A percentile compares a stretch with the other conserved stretches of the same genome.
Evolutionary conservation across 1,139 yeast genomes (phyloP).

Genomic region (Lizanozyma gosingica): DNA sequence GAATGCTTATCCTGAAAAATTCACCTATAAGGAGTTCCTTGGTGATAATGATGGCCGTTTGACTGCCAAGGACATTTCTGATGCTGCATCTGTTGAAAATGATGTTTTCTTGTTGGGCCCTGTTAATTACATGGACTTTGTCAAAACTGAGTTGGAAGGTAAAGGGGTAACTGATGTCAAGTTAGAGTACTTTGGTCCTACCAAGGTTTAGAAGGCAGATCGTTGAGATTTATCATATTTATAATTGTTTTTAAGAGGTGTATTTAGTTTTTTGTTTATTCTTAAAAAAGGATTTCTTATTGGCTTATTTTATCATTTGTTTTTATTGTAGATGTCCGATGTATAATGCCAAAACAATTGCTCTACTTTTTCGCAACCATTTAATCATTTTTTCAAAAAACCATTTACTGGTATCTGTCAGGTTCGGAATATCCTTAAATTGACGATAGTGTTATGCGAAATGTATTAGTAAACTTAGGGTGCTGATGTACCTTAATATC

Average conservation of each 20-base stretch:
- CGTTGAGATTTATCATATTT: too few relatives aligned
- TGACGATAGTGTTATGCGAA: too few relatives aligned
- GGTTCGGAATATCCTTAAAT: too few relatives aligned
- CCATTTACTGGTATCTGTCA: too few relatives aligned
- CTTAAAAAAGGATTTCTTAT: too few relatives aligned
- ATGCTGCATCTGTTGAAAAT: constrained; percentile 8
- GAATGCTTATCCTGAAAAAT: constrained; percentile 10
- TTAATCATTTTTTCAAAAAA: too few relatives aligned
- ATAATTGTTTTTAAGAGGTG: neutral
- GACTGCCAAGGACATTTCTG: constrained; percentile 8
- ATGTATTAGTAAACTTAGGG: too few relatives aligned
- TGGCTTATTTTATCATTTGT: too few relatives aligned
- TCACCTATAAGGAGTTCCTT: constrained; percentile 16
- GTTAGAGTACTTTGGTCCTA: constrained; percentile 17
- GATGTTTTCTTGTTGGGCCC: constrained; percentile 32
- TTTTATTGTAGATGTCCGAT: too few relatives aligned
- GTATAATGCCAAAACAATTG: too few relatives aligned
- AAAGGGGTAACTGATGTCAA: constrained; percentile 9
- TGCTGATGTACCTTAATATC: too few relatives aligned
- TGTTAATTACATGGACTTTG: constrained; percentile 21
- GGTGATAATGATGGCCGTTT: neutral
- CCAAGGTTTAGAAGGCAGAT: constrained; percentile 9
- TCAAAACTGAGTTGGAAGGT: constrained; percentile 12
- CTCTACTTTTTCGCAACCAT: too few relatives aligned
- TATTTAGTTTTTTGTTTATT: neutral